Evolutionary conservation across 1,139 yeast species (phyloP).

Genomic region (Blastobotrys petasosporus): DNA sequence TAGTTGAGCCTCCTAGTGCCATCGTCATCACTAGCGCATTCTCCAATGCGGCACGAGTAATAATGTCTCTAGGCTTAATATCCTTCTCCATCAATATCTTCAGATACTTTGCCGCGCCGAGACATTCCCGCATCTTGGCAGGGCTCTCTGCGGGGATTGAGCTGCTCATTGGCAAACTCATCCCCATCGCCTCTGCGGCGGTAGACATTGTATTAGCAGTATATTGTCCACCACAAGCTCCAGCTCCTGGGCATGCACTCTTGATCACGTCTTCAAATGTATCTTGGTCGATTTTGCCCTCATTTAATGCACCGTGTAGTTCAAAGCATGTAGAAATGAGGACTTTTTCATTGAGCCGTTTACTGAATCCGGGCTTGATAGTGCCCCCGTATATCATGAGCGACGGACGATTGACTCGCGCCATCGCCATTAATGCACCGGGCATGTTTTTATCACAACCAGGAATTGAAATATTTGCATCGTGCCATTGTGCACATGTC

Average conservation of each 20-base stretch:
- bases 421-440: conserved; percentile 92
- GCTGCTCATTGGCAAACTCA: conserved; percentile 79
- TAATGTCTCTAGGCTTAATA: conserved; percentile 74
- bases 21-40: conserved; percentile 83
- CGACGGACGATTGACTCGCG: conserved; percentile 87
- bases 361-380: conserved; percentile 71
- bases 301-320: conserved; percentile 75
- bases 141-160: conserved; percentile 76
- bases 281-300: conserved; percentile 59
- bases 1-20: conserved; percentile 92
- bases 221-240: conserved; percentile 97
- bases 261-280: conserved; percentile 73
- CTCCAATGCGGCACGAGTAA: conserved; percentile 78
- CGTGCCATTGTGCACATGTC: conserved; percentile 91
- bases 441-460: conserved; percentile 97
- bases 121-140: conserved; percentile 71
- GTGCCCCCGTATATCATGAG: conserved; percentile 96
- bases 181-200: conserved; percentile 86
- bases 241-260: conserved; percentile 91
- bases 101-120: conserved; percentile 66
- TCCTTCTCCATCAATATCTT: conserved; percentile 63
- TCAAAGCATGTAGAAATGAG: conserved; percentile 88
- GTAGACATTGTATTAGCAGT: conserved; percentile 94
- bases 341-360: conserved; percentile 56
- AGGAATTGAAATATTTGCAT: conserved; percentile 83